Percentiles rank a stretch among this genome's conserved stretches.
These are phyloP conservation scores for Zanthoxylum bungeanum DNA, from an alignment of 345 rosid species.

Conservation along the genomic window DNA sequence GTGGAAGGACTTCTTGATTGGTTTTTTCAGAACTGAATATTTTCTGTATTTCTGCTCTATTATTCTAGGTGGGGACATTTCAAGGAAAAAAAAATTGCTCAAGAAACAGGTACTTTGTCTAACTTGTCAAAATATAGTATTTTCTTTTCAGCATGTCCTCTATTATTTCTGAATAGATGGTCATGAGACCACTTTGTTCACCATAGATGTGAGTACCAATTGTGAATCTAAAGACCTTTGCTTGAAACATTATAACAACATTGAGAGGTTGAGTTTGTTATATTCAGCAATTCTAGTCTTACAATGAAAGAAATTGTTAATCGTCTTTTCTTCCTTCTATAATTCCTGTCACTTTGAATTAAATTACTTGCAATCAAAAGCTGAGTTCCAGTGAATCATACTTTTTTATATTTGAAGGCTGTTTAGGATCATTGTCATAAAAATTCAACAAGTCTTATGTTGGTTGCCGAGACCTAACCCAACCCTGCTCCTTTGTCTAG, in stretches of 20 bases:
- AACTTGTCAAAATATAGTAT: background rate
- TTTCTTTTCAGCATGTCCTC: background rate
- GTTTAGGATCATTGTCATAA: too few species aligned
- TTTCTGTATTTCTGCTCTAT: slow-evolving; percentile 10
- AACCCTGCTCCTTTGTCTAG: too few species aligned
- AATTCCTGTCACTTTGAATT: background rate
- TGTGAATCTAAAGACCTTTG: background rate
- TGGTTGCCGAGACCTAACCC: too few species aligned
- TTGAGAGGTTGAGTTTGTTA: background rate
- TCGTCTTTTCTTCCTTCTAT: background rate
- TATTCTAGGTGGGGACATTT: slow-evolving; percentile 81
- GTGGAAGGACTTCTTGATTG: background rate
- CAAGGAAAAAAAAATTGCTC: slow-evolving; percentile 94
- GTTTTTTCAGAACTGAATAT: background rate
- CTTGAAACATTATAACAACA: background rate
- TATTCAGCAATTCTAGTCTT: background rate
- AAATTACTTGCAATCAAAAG: background rate
- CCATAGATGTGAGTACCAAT: background rate
- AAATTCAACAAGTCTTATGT: too few species aligned
- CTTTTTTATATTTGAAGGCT: too few species aligned
- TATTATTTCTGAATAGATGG: background rate
- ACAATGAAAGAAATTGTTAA: background rate
- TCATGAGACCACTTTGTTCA: background rate
- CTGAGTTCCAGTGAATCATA: background rate
- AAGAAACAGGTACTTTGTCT: slow-evolving; percentile 74